Evolutionary conservation across 768 basidiomycete species (phyloP).

Genomic region (Favolaschia claudopus): DNA sequence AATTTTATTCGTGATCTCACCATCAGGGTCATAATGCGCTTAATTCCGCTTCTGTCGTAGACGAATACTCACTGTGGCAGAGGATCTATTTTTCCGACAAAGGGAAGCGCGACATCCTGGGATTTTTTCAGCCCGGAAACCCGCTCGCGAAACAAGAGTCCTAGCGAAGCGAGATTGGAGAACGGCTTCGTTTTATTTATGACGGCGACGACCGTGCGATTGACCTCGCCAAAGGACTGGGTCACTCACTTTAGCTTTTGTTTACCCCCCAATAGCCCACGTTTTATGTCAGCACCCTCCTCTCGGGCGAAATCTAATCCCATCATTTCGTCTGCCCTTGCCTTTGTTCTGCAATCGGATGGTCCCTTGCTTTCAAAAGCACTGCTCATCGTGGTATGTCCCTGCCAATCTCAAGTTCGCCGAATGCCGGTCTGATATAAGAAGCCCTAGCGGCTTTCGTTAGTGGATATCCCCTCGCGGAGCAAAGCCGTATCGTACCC

Average conservation of each 20-base stretch:
- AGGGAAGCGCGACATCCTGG: slow-evolving; percentile 12
- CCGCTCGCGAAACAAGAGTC: slow-evolving; percentile 8
- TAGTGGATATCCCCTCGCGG: slow-evolving; percentile 3
- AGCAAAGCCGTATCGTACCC: neutral
- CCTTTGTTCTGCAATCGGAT: slow-evolving; percentile 24
- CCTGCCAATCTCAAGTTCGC: slow-evolving; percentile 15
- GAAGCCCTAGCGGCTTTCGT: neutral
- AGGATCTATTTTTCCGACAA: slow-evolving; percentile 9
- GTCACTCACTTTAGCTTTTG: slow-evolving; percentile 21
- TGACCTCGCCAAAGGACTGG: slow-evolving; percentile 16
- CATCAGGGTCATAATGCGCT: slow-evolving; percentile 14
- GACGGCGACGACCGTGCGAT: slow-evolving; percentile 1
- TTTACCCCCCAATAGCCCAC: slow-evolving; percentile 19
- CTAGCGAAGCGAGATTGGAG: slow-evolving; percentile 5
- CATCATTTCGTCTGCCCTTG: slow-evolving; percentile 19
- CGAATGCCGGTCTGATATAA: slow-evolving; percentile 18
- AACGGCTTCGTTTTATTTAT: neutral
- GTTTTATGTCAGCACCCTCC: slow-evolving; percentile 18
- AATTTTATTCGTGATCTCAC: slow-evolving; percentile 1
- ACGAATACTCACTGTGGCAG: slow-evolving; percentile 1
- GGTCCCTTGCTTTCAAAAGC: slow-evolving; percentile 20
- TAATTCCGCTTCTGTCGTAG: neutral
- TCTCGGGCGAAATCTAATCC: slow-evolving; percentile 18
- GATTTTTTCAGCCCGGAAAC: neutral
- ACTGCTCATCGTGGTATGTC: slow-evolving; percentile 13